Evolutionary conservation across 352 stramenopile species (phyloP).

Genomic region (Phytophthora rubi): DNA sequence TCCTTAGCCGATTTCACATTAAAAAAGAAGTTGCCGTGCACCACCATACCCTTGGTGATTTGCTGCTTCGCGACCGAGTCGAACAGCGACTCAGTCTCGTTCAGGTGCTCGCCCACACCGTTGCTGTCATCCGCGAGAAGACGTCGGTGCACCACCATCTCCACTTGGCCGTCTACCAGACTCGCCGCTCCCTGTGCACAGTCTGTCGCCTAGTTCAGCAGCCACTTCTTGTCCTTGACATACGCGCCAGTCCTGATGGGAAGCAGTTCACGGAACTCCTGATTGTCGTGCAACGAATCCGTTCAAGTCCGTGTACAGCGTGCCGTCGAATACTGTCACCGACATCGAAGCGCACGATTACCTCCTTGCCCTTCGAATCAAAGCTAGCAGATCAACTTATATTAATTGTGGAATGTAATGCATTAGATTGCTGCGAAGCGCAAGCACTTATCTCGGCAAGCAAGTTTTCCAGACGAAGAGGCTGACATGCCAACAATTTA

Average conservation of each 20-base stretch:
- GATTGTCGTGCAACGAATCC: constrained; percentile 88
- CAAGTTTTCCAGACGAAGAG: too few species aligned
- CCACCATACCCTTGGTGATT: constrained; percentile 64
- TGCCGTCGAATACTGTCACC: constrained; percentile 55
- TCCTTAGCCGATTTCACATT: constrained; percentile 66
- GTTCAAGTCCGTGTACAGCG: constrained; percentile 96
- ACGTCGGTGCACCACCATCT: constrained; percentile 98
- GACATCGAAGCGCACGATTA: constrained; percentile 92
- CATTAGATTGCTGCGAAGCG: too few species aligned
- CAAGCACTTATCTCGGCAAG: too few species aligned
- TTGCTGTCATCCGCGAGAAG: constrained; percentile 93
- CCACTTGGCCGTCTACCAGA: constrained; percentile 90
- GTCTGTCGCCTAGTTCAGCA: constrained; percentile 93
- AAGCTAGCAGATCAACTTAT: too few species aligned
- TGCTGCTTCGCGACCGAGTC: constrained; percentile 62
- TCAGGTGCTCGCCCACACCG: constrained; percentile 93
- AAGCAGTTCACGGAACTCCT: constrained; percentile 97
- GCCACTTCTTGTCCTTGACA: constrained; percentile 86
- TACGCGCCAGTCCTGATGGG: constrained; percentile 95
- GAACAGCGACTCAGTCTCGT: constrained; percentile 91
- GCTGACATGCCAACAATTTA: too few species aligned
- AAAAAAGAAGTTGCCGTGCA: constrained; percentile 73
- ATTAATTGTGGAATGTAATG: too few species aligned
- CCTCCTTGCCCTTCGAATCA: constrained; percentile 90
- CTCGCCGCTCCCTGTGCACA: constrained; percentile 93